These are phyloP conservation scores for Rhodotorula glutinis DNA, from an alignment of 1,284 basidiomycete species.

Conservation along the genomic window DNA sequence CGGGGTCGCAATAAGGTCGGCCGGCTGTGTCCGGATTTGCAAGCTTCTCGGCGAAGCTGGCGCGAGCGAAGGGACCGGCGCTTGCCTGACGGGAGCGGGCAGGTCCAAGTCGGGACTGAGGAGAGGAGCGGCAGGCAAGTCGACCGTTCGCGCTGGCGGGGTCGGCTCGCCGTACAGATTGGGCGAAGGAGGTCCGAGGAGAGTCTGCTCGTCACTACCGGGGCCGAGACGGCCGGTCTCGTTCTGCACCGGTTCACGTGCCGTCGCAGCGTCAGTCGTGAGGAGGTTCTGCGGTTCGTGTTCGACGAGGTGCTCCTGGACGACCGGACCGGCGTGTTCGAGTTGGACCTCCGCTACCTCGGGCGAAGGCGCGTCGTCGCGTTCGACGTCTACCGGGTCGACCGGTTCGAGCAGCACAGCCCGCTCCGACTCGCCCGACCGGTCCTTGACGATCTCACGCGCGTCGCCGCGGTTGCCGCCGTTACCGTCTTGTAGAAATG, in stretches of 20 bases:
- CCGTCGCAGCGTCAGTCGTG: background rate
- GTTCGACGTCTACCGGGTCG: background rate
- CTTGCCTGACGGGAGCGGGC: background rate
- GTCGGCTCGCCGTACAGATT: constrained; percentile 17
- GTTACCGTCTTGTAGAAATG: background rate
- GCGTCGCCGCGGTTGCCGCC: too few species aligned
- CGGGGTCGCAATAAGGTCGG: constrained; percentile 21
- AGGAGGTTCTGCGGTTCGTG: background rate
- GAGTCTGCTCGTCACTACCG: background rate
- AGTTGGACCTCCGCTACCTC: background rate
- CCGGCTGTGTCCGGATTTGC: constrained; percentile 19
- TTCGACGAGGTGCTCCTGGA: background rate
- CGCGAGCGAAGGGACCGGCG: background rate
- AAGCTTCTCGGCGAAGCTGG: background rate
- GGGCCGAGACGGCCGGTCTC: background rate
- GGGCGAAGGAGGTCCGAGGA: constrained; percentile 1
- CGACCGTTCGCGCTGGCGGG: constrained; percentile 1
- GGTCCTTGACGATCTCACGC: too few species aligned
- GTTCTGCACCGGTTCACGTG: background rate
- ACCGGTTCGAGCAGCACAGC: too few species aligned
- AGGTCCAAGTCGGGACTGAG: background rate
- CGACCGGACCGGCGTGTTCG: background rate
- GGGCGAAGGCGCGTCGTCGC: background rate
- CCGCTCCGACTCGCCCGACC: too few species aligned
- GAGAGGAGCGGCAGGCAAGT: constrained; percentile 1